These are phyloP conservation scores for Phytophthora nicotianae DNA, from an alignment of 352 stramenopile species.

Conservation along the genomic window DNA sequence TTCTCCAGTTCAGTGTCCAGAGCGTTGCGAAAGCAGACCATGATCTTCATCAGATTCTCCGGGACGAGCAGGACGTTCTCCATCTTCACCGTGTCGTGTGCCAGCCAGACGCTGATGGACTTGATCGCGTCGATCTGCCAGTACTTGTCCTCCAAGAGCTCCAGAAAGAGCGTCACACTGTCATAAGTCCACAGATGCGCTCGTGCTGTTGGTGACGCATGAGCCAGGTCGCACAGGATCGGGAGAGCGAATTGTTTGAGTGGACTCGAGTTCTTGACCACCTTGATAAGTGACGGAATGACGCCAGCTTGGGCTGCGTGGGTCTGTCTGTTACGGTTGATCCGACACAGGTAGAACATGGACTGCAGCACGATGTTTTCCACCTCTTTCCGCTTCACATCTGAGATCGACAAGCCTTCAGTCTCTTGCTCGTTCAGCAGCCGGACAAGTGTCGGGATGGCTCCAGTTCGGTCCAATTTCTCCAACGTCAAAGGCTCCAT, in stretches of 20 bases:
- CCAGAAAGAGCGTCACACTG: conserved; percentile 85
- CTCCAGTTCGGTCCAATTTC: conserved; percentile 87
- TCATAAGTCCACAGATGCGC: conserved; percentile 87
- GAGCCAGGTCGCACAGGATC: conserved; percentile 92
- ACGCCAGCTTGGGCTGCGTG: conserved; percentile 89
- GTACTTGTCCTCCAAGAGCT: conserved; percentile 88
- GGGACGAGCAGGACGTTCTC: conserved; percentile 78
- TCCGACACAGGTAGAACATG: conserved; percentile 94
- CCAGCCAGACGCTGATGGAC: conserved; percentile 86
- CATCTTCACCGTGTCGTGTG: conserved; percentile 85
- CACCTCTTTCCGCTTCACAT: conserved; percentile 75
- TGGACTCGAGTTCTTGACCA: conserved; percentile 80
- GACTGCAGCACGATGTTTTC: conserved; percentile 92
- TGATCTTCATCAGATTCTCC: conserved; percentile 69
- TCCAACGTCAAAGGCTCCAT: conserved; percentile 92
- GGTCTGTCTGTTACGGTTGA: conserved; percentile 91
- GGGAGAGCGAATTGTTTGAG: conserved; percentile 93
- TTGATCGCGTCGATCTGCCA: conserved; percentile 92
- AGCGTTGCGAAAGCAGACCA: conserved; percentile 70
- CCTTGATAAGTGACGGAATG: conserved; percentile 90
- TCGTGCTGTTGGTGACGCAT: conserved; percentile 85
- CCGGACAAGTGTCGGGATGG: conserved; percentile 84
- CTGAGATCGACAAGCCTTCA: conserved; percentile 30
- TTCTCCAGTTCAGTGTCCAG: conserved; percentile 82
- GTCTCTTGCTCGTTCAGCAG: conserved; percentile 67